Conservation (phyloP, 805 yeast genomes). For the Starmerella floris region DNA sequence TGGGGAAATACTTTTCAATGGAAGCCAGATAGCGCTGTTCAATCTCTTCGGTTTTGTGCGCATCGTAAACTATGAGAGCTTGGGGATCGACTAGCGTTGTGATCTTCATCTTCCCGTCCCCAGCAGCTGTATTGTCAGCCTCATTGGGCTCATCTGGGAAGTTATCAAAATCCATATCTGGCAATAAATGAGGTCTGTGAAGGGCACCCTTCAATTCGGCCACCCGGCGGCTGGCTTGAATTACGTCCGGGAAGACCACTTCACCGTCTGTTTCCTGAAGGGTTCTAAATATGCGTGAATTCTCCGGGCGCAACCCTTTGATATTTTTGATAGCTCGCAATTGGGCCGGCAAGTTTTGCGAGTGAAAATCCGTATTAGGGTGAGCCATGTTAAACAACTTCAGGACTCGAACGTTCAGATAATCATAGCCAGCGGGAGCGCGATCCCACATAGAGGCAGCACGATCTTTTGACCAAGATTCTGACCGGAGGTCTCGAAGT, state of each 20-base stretch:
- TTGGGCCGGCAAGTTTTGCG: neutral
- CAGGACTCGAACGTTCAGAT: conserved; percentile 6
- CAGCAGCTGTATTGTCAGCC: neutral
- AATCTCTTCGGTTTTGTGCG: neutral
- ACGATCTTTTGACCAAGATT: neutral
- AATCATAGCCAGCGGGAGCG: conserved; percentile 6
- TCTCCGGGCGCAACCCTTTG: neutral
- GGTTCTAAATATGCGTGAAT: neutral
- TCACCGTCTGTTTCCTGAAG: neutral
- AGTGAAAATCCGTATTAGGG: neutral
- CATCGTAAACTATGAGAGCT: neutral
- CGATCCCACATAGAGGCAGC: conserved; percentile 5
- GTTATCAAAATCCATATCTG: neutral
- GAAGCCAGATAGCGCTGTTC: neutral
- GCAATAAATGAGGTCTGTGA: neutral
- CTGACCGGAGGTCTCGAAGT: neutral
- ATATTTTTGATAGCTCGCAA: neutral
- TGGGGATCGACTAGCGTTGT: neutral
- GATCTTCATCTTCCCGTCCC: neutral
- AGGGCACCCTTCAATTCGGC: neutral
- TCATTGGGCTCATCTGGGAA: too few species aligned
- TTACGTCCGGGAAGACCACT: neutral
- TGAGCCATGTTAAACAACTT: conserved; percentile 11
- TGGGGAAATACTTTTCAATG: neutral
- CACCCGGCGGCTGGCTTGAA: neutral